phyloP scores from a whole-genome alignment of 371 early-diverging fungal species.

The Mucor piriformis region DNA sequence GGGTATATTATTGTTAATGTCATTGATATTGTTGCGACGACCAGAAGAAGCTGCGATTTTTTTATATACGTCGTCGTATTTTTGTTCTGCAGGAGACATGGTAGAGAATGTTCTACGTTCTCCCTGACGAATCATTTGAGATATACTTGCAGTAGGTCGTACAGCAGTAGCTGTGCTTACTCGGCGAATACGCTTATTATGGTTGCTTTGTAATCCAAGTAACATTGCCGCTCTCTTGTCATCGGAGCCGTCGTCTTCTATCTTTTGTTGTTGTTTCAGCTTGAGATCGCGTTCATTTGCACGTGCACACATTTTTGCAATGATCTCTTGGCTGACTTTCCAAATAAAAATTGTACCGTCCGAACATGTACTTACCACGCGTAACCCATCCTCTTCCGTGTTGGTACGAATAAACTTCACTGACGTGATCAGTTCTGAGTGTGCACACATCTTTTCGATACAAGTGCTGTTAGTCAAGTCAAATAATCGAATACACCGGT shows the following conservation, averaged over 20 bases:
- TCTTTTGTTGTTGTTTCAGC: conserved; percentile 5
- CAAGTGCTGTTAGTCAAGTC: conserved; percentile 71
- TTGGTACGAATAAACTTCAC: conserved; percentile 63
- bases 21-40: neutral
- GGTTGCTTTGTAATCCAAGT: conserved; percentile 2
- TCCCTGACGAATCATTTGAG: conserved; percentile 51
- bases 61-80: conserved; percentile 53
- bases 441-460: conserved; percentile 68
- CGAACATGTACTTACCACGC: conserved; percentile 74
- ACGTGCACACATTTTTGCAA: conserved; percentile 54
- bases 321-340: conserved; percentile 60
- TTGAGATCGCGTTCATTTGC: conserved; percentile 25
- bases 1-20: conserved; percentile 1
- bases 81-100: conserved; percentile 49
- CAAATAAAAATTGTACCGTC: conserved; percentile 85
- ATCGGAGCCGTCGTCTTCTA: conserved; percentile 9
- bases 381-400: conserved; percentile 41
- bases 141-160: conserved; percentile 42
- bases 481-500: conserved; percentile 76
- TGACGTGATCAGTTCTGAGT: conserved; percentile 79
- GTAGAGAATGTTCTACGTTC: conserved; percentile 50
- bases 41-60: conserved; percentile 23
- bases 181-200: conserved; percentile 25
- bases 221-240: conserved; percentile 13
- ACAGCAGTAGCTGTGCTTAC: conserved; percentile 33